A percentile compares a stretch with the other conserved stretches of the same genome.
These are phyloP conservation scores for Lagenidium sp. DNA, from an alignment of 352 stramenopile genomes.

Conservation along the genomic window DNA sequence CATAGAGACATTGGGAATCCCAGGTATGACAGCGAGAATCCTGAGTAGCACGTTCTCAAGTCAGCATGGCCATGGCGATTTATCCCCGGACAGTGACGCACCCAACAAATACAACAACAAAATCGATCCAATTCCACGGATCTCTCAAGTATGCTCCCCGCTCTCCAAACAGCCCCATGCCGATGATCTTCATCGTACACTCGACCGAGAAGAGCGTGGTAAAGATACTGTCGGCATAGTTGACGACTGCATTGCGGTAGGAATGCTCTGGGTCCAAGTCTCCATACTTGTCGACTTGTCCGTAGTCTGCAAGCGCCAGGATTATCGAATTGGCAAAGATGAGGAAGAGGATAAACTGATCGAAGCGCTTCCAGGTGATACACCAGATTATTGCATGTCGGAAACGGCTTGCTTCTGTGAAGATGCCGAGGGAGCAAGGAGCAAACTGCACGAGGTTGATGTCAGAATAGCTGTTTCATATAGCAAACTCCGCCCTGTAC, in stretches of 20 bases:
- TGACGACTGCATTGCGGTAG: conserved; percentile 35
- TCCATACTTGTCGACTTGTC: conserved; percentile 23
- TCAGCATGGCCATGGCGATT: no score
- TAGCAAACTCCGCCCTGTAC: conserved; percentile 1
- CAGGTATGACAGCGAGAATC: conserved; percentile 32
- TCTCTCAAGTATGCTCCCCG: conserved; percentile 67
- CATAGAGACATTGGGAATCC: conserved; percentile 28
- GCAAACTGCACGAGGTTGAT: no score
- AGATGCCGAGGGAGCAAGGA: conserved; percentile 36
- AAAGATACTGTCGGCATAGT: conserved; percentile 37
- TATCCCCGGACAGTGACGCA: no score
- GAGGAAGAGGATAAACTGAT: conserved; percentile 59
- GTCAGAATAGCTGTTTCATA: conserved; percentile 1
- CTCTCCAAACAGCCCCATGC: conserved; percentile 62
- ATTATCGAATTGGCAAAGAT: conserved; percentile 79
- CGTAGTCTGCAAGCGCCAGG: conserved; percentile 60
- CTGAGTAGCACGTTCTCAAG: no score
- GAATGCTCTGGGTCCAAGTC: conserved; percentile 23
- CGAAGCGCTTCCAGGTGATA: conserved; percentile 48
- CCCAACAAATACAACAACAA: conserved; percentile 74
- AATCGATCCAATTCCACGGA: conserved; percentile 87
- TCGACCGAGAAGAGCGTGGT: conserved; percentile 77
- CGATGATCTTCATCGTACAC: conserved; percentile 81
- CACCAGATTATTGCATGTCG: conserved; percentile 35
- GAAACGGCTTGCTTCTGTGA: conserved; percentile 34